phyloP scores from a whole-genome alignment of 23 red algal species.

The Gracilaria domingensis region DNA sequence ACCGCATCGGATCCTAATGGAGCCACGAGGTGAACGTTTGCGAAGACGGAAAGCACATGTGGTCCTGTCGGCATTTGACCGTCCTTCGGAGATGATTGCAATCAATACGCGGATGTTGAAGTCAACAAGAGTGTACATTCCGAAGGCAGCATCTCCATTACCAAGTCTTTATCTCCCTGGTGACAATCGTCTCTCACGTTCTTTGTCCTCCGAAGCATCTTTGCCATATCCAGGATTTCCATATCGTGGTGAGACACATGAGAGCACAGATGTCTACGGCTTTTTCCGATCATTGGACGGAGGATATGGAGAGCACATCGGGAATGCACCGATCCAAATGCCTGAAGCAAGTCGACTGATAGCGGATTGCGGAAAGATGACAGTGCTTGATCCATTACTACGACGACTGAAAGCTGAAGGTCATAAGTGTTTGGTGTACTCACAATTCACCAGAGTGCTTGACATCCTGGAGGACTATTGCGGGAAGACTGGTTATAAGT shows the following conservation, averaged over 20 bases:
- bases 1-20: slow-evolving; percentile 50
- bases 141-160: slow-evolving; percentile 52
- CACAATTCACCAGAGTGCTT: slow-evolving; percentile 91
- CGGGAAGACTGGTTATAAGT: slow-evolving; percentile 74
- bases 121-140: slow-evolving; percentile 65
- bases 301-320: slow-evolving; percentile 73
- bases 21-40: slow-evolving; percentile 9
- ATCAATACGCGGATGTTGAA: slow-evolving; percentile 61
- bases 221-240: slow-evolving; percentile 67
- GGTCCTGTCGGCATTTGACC: slow-evolving; percentile 52
- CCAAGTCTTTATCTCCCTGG: slow-evolving; percentile 63
- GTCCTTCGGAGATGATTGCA: slow-evolving; percentile 72
- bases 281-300: slow-evolving; percentile 65
- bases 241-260: slow-evolving; percentile 18
- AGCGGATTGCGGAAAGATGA: slow-evolving; percentile 93
- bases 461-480: slow-evolving; percentile 99
- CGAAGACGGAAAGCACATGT: slow-evolving; percentile 31
- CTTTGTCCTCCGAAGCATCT: slow-evolving; percentile 18
- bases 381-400: slow-evolving; percentile 85
- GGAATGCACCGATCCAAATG: slow-evolving; percentile 74
- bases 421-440: slow-evolving; percentile 94
- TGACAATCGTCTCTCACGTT: slow-evolving; percentile 22
- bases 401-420: slow-evolving; percentile 83
- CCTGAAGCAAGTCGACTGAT: slow-evolving; percentile 85
- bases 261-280: slow-evolving; percentile 48